Conservation (phyloP, 495 filamentous ascomycete genomes). For the Hypomontagnella monticulosa region DNA sequence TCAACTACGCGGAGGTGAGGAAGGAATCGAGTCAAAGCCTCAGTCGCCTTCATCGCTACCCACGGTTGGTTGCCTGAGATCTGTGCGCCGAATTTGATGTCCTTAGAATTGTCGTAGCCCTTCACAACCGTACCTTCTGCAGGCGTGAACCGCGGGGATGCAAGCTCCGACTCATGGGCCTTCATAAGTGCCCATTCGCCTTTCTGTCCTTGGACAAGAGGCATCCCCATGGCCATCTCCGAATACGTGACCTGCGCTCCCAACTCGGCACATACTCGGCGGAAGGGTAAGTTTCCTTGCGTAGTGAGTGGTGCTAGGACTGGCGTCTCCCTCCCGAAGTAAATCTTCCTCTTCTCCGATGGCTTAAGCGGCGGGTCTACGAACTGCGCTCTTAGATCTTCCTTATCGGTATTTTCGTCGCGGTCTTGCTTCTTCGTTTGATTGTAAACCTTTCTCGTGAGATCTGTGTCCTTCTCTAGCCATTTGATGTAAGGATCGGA, state of each 20-base stretch:
- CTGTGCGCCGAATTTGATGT: slow-evolving; percentile 89
- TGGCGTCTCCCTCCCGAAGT: slow-evolving; percentile 93
- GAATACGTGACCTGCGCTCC: slow-evolving; percentile 96
- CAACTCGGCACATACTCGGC: slow-evolving; percentile 86
- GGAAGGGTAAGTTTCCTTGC: slow-evolving; percentile 97
- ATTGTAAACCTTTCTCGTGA: slow-evolving; percentile 64
- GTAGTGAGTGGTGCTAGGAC: slow-evolving; percentile 87
- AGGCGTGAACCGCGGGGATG: slow-evolving; percentile 66
- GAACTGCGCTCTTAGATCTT: slow-evolving; percentile 81
- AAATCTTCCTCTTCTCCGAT: slow-evolving; percentile 91
- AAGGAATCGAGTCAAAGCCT: slow-evolving; percentile 76
- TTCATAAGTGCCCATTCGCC: slow-evolving; percentile 95
- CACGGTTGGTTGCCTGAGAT: slow-evolving; percentile 90
- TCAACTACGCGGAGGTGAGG: slow-evolving; percentile 89
- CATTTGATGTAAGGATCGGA: slow-evolving; percentile 80
- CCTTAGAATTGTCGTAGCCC: slow-evolving; percentile 81
- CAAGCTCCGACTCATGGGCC: slow-evolving; percentile 81
- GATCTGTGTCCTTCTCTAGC: slow-evolving; percentile 68
- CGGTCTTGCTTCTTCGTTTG: slow-evolving; percentile 53
- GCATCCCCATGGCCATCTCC: slow-evolving; percentile 95
- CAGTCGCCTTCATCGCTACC: slow-evolving; percentile 85
- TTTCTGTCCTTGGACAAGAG: slow-evolving; percentile 89
- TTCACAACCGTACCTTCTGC: slow-evolving; percentile 62
- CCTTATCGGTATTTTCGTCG: slow-evolving; percentile 49
- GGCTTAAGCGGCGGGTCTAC: slow-evolving; percentile 85